Percentiles rank a stretch among this genome's conserved stretches.
Conservation (phyloP, 495 filamentous ascomycete genomes). For the Penicillium verhagenii region DNA sequence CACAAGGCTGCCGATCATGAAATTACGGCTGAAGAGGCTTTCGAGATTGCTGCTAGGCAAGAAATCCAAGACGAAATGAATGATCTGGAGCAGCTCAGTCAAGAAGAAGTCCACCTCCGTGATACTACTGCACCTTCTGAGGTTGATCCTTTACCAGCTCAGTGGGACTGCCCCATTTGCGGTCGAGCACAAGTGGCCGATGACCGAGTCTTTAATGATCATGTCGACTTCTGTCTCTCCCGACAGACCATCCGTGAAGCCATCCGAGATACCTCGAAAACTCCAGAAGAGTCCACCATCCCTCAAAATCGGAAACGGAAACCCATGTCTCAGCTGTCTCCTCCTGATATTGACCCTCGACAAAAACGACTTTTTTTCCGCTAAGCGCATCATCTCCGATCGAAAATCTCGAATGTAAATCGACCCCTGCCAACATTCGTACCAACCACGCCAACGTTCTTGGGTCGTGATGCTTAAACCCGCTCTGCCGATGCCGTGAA, state of each 20-base stretch:
- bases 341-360: conserved; percentile 24
- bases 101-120: conserved; percentile 43
- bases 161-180: conserved; percentile 91
- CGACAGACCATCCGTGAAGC: conserved; percentile 80
- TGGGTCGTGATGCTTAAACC: too few species aligned
- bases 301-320: conserved; percentile 32
- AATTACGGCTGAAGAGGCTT: conserved; percentile 65
- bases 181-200: conserved; percentile 66
- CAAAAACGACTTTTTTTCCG: conserved; percentile 44
- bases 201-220: conserved; percentile 82
- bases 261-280: conserved; percentile 49
- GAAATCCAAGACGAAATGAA: conserved; percentile 66
- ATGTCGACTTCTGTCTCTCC: conserved; percentile 93
- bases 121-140: not conserved
- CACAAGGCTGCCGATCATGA: conserved; percentile 53
- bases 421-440: not conserved
- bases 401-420: too few species aligned
- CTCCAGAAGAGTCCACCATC: not conserved
- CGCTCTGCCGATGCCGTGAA: too few species aligned
- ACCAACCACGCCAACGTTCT: too few species aligned
- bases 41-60: conserved; percentile 62
- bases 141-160: conserved; percentile 30
- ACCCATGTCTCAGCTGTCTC: conserved; percentile 11
- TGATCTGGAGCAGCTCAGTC: conserved; percentile 61
- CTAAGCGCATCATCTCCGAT: conserved; percentile 22